Percentiles rank a stretch among this genome's conserved stretches.
Conservation (phyloP, 805 yeast genomes). For the Wickerhamomyces canadensis region DNA sequence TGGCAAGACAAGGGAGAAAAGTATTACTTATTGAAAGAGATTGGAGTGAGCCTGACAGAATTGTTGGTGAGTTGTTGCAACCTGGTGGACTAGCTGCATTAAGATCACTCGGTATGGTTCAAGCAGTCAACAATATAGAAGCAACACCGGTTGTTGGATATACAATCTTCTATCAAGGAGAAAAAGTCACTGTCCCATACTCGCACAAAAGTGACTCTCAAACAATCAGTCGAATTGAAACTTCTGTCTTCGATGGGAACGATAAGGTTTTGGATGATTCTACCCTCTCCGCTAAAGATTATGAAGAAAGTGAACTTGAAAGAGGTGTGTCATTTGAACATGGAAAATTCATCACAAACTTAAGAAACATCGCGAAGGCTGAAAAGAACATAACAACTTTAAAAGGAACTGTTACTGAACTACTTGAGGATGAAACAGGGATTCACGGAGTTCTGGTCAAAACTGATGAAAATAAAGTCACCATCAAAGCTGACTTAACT, state of each 20-base stretch:
- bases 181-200: conserved; percentile 58
- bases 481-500: conserved; percentile 57
- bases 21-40: conserved; percentile 79
- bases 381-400: conserved; percentile 73
- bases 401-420: conserved; percentile 76
- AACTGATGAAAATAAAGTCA: conserved; percentile 34
- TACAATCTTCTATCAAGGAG: conserved; percentile 61
- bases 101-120: conserved; percentile 74
- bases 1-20: conserved; percentile 84
- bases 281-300: conserved; percentile 43
- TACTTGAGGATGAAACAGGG: conserved; percentile 49
- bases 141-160: conserved; percentile 80
- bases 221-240: conserved; percentile 45
- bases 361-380: conserved; percentile 60
- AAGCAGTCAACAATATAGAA: conserved; percentile 66
- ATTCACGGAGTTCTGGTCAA: conserved; percentile 76
- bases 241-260: conserved; percentile 51
- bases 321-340: conserved; percentile 89
- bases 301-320: conserved; percentile 53
- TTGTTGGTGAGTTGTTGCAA: conserved; percentile 95
- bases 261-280: conserved; percentile 48
- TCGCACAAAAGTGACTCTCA: conserved; percentile 53
- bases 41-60: conserved; percentile 89
- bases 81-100: conserved; percentile 93
- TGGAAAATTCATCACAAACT: conserved; percentile 76